phyloP scores from a whole-genome alignment of 345 rosid species.

The Citrus inodora region DNA sequence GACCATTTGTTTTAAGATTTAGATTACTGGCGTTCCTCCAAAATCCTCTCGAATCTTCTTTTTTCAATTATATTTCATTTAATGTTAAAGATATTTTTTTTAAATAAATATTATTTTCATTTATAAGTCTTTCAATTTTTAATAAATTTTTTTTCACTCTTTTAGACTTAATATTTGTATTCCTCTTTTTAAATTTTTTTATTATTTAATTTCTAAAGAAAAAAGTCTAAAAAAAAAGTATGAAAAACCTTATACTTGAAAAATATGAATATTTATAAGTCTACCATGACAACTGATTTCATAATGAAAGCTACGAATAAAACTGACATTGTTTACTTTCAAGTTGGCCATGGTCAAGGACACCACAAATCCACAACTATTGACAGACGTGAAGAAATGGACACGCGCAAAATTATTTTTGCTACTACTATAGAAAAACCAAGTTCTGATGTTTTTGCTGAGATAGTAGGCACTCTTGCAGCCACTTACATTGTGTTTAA shows the following conservation, averaged over 20 bases:
- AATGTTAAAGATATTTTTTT: too few relatives aligned
- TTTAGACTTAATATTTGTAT: too few relatives aligned
- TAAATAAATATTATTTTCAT: accelerated
- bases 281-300: constrained; percentile 53
- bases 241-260: too few relatives aligned
- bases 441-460: constrained; percentile 76
- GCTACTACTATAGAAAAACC: constrained; percentile 48
- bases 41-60: accelerated
- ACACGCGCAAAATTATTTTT: constrained; percentile 62
- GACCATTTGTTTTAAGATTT: too few relatives aligned
- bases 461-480: constrained; percentile 85
- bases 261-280: too few relatives aligned
- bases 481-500: constrained; percentile 68
- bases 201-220: too few relatives aligned
- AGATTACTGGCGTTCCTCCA: too few relatives aligned
- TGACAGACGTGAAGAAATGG: constrained; percentile 98
- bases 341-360: constrained; percentile 37
- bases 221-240: too few relatives aligned
- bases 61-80: too few relatives aligned
- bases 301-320: constrained; percentile 65
- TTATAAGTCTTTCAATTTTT: too few relatives aligned
- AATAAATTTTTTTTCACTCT: too few relatives aligned
- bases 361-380: constrained; percentile 46
- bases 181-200: too few relatives aligned
- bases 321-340: constrained; percentile 45